These are phyloP conservation scores for Aspergillus sp. DNA, from an alignment of 2,329 filamentous ascomycete genomes.

Conservation along the genomic window DNA sequence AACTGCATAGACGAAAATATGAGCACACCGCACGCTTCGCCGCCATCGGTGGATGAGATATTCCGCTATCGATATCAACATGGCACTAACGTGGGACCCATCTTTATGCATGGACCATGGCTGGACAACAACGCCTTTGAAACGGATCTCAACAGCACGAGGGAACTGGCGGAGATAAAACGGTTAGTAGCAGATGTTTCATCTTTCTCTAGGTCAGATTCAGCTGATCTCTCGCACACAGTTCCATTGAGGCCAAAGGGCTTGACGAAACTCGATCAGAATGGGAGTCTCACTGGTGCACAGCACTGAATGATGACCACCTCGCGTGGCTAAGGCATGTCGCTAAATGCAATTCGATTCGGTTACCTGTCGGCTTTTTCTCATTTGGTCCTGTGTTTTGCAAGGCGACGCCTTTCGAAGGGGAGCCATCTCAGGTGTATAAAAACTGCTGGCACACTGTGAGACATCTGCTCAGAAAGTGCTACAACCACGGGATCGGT, in stretches of 20 bases:
- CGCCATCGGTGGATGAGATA: conserved; percentile 22
- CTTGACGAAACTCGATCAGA: conserved; percentile 47
- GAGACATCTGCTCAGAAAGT: conserved; percentile 45
- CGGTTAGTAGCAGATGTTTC: conserved; percentile 19
- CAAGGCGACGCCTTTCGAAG: conserved; percentile 51
- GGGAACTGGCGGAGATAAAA: conserved; percentile 53
- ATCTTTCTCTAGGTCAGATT: neutral
- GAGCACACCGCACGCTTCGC: neutral
- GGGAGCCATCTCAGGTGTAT: conserved; percentile 48
- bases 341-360: conserved; percentile 55
- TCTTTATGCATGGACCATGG: conserved; percentile 62
- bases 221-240: conserved; percentile 3
- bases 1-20: neutral
- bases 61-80: conserved; percentile 59
- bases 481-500: conserved; percentile 50
- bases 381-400: conserved; percentile 53
- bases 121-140: conserved; percentile 51
- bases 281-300: conserved; percentile 55
- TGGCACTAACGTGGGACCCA: conserved; percentile 57
- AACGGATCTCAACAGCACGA: conserved; percentile 36
- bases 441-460: conserved; percentile 53
- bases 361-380: conserved; percentile 61
- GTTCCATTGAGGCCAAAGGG: conserved; percentile 47
- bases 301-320: conserved; percentile 50
- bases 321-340: conserved; percentile 52